Evolutionary conservation across 177 flowering plant species (phyloP).

Genomic region (Vitis hybrid): DNA sequence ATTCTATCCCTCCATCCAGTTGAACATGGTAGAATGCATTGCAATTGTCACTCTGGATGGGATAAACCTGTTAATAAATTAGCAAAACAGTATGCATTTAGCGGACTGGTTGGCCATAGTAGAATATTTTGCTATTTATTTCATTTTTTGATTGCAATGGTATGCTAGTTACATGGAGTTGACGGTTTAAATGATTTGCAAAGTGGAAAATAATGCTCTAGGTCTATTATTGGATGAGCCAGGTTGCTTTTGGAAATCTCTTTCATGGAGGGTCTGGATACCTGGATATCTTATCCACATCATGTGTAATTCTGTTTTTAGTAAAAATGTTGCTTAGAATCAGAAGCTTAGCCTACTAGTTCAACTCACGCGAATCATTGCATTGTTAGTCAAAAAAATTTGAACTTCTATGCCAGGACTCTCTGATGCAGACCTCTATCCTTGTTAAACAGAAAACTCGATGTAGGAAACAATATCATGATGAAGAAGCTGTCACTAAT

Average conservation of each 20-base stretch:
- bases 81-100: not conserved
- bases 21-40: too few relatives aligned
- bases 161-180: not conserved
- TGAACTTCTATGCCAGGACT: slow-evolving; percentile 13
- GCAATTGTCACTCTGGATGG: too few relatives aligned
- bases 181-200: not conserved
- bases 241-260: not conserved
- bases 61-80: not conserved
- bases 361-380: too few relatives aligned
- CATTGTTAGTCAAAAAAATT: not conserved
- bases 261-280: not conserved
- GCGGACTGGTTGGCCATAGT: not conserved
- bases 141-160: slow-evolving; percentile 1
- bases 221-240: not conserved
- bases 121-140: not conserved
- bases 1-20: too few relatives aligned
- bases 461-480: slow-evolving; percentile 35
- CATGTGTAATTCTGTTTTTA: not conserved
- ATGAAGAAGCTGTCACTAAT: slow-evolving; percentile 44
- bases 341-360: slow-evolving; percentile 1
- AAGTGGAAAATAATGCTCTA: not conserved
- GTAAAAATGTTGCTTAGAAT: not conserved
- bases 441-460: slow-evolving; percentile 39
- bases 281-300: not conserved
- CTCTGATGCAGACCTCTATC: slow-evolving; percentile 39